phyloP scores from a whole-genome alignment of 1,284 basidiomycete genomes.

The Porogramme epimiltina region DNA sequence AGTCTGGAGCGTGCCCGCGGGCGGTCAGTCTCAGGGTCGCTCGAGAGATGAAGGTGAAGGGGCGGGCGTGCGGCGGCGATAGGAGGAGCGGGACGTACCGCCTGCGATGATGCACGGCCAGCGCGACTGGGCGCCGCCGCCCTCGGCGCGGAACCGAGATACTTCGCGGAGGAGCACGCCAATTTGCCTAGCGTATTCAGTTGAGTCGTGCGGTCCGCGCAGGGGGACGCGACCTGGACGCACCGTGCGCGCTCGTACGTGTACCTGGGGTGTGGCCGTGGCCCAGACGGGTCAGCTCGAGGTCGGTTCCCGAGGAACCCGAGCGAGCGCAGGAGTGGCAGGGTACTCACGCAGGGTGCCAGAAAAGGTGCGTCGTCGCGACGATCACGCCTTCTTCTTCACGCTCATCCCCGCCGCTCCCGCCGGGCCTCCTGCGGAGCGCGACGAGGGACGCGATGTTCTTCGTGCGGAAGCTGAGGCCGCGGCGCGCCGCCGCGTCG shows the following conservation, averaged over 20 bases:
- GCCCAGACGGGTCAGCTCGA: too few relatives aligned
- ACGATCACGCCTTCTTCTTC: slow-evolving; percentile 60
- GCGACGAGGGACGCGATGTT: slow-evolving; percentile 83
- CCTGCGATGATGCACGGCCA: slow-evolving; percentile 88
- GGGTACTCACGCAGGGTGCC: slow-evolving; percentile 81
- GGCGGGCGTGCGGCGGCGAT: neutral
- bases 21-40: slow-evolving; percentile 2
- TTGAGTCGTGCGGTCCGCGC: slow-evolving; percentile 6
- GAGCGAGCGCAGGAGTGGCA: neutral
- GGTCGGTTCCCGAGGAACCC: too few relatives aligned
- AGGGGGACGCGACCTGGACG: neutral
- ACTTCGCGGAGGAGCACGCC: slow-evolving; percentile 73
- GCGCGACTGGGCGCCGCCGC: slow-evolving; percentile 36
- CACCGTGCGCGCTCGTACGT: slow-evolving; percentile 87
- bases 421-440: slow-evolving; percentile 41
- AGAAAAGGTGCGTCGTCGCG: slow-evolving; percentile 89
- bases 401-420: slow-evolving; percentile 19
- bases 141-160: slow-evolving; percentile 53
- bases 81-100: slow-evolving; percentile 53
- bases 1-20: slow-evolving; percentile 63
- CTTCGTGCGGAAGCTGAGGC: slow-evolving; percentile 73
- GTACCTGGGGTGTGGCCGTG: too few relatives aligned
- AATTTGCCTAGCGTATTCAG: slow-evolving; percentile 54
- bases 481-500: slow-evolving; percentile 43
- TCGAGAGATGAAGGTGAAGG: neutral